Percentiles rank a stretch among this genome's conserved stretches.
Conservation (phyloP, 2,329 filamentous ascomycete genomes). For the Cordyceps javanica region DNA sequence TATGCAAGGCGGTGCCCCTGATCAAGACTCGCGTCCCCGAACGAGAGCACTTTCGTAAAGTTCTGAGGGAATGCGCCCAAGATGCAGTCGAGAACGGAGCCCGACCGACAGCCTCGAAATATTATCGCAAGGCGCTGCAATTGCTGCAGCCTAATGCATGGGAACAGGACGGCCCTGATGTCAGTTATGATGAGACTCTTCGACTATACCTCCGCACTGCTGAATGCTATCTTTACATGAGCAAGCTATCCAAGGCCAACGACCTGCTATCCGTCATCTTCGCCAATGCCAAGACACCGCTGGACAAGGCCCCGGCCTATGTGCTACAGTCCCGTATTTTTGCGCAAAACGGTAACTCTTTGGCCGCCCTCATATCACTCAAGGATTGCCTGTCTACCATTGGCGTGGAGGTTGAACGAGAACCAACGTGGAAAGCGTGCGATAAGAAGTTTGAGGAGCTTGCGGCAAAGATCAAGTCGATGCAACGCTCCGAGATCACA, state of each 20-base stretch:
- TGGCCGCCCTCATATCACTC: slow-evolving; percentile 61
- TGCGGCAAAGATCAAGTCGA: slow-evolving; percentile 51
- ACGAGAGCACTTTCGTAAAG: slow-evolving; percentile 62
- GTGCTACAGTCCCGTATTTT: slow-evolving; percentile 76
- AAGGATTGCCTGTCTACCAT: slow-evolving; percentile 66
- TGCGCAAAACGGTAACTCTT: slow-evolving; percentile 65
- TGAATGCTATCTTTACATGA: slow-evolving; percentile 77
- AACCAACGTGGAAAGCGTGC: slow-evolving; percentile 68
- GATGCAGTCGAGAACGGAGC: slow-evolving; percentile 77
- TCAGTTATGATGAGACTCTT: slow-evolving; percentile 80
- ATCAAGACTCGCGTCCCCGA: slow-evolving; percentile 60
- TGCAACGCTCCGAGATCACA: slow-evolving; percentile 44
- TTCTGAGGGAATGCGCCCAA: slow-evolving; percentile 74
- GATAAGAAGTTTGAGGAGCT: slow-evolving; percentile 66
- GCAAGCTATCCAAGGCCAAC: slow-evolving; percentile 61
- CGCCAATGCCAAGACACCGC: slow-evolving; percentile 58
- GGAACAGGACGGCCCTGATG: slow-evolving; percentile 62
- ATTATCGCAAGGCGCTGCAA: slow-evolving; percentile 68
- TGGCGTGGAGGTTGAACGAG: slow-evolving; percentile 57
- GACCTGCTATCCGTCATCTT: slow-evolving; percentile 66
- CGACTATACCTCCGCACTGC: slow-evolving; percentile 72
- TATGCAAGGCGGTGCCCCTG: slow-evolving; percentile 69
- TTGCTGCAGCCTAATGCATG: slow-evolving; percentile 78
- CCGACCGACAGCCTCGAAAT: slow-evolving; percentile 73
- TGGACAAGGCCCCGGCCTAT: slow-evolving; percentile 79